Conservation (phyloP, 2,329 filamentous ascomycete genomes). For the Rhynchosporium graminicola region DNA sequence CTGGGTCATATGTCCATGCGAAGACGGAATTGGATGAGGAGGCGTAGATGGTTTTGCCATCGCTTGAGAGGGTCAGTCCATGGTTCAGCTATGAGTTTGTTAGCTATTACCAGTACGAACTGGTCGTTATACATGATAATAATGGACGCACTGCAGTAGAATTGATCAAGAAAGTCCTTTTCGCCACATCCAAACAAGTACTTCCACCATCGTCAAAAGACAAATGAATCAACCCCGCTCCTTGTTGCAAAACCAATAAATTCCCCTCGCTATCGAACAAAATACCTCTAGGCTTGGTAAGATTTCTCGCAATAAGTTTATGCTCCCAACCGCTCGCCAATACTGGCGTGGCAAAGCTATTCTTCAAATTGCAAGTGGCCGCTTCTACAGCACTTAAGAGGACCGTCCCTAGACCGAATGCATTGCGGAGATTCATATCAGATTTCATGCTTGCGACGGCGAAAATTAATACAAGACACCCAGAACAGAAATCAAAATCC, state of each 20-base stretch:
- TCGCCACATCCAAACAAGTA: conserved; percentile 30
- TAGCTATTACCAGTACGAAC: not conserved
- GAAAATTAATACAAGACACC: not conserved
- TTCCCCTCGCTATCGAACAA: conserved; percentile 39
- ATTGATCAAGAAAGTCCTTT: conserved; percentile 30
- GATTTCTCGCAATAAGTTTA: conserved; percentile 33
- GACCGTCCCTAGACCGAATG: conserved; percentile 12
- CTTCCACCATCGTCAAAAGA: conserved; percentile 32
- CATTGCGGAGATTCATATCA: conserved; percentile 8
- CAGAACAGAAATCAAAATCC: not conserved
- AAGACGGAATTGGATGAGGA: conserved; percentile 61
- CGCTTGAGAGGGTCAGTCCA: conserved; percentile 53
- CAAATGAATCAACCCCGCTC: conserved; percentile 36
- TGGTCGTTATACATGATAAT: not conserved
- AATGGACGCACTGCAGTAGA: conserved; percentile 22
- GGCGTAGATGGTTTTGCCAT: conserved; percentile 56
- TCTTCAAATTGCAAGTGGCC: conserved; percentile 26
- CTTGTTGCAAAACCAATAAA: conserved; percentile 38
- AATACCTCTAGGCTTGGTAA: conserved; percentile 37
- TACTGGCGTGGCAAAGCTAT: conserved; percentile 31
- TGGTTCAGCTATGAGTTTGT: conserved; percentile 52
- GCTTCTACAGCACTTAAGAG: conserved; percentile 13
- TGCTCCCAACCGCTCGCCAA: conserved; percentile 36
- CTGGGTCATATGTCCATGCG: conserved; percentile 65
- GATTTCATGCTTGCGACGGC: conserved; percentile 18